Percentiles rank a stretch among this genome's conserved stretches.
Evolutionary conservation across 78 protist species (phyloP).

Genomic region (Dictyostelium citrinum): DNA sequence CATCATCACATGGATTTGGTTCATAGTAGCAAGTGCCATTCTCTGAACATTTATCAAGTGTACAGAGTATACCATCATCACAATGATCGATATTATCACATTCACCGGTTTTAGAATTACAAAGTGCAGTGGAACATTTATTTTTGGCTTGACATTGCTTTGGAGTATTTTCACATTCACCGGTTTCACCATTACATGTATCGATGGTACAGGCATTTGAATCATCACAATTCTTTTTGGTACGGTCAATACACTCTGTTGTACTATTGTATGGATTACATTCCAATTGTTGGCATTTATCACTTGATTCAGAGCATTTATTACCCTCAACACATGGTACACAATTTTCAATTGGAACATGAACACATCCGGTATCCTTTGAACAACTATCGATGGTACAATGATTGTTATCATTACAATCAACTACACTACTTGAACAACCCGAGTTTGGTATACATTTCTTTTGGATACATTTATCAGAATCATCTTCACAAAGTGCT

Average conservation of each 20-base stretch:
- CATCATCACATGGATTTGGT: constrained; percentile 23
- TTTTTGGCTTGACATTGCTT: not conserved
- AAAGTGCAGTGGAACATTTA: not conserved
- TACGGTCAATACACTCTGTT: not conserved
- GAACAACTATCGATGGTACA: constrained; percentile 49
- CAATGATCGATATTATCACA: not conserved
- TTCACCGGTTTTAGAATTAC: not conserved
- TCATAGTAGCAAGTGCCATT: not conserved
- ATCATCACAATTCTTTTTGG: not conserved
- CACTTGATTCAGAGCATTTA: not conserved
- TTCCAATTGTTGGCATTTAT: constrained; percentile 16
- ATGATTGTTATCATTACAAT: constrained; percentile 23
- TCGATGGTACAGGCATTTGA: constrained; percentile 10
- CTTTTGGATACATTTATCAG: constrained; percentile 17
- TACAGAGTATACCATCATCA: constrained; percentile 53
- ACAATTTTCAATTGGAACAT: not conserved
- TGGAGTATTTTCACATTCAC: not conserved
- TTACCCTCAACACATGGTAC: not conserved
- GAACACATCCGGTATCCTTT: constrained; percentile 16
- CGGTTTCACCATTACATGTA: not conserved
- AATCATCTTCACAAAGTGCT: constrained; percentile 36
- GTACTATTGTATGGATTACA: constrained; percentile 39
- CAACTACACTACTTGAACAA: not conserved
- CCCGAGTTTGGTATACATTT: constrained; percentile 31
- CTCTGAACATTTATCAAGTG: constrained; percentile 31